Base-by-base conservation (phyloP, 306 rosid species). In the Cicer judaicum region DNA sequence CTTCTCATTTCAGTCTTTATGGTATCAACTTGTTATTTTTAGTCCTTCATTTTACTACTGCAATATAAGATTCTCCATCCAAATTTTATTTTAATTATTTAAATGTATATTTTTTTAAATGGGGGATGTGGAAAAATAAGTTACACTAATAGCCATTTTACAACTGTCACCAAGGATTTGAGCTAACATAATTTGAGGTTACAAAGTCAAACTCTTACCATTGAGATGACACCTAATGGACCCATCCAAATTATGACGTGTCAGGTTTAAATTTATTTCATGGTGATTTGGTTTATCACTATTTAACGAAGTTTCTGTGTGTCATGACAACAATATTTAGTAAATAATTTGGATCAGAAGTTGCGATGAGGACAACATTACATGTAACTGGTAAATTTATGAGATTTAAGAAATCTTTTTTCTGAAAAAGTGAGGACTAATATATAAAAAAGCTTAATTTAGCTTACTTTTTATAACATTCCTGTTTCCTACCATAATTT, bases 401-500 rank as follows among this genome's bases (percentile, higher is more conserved):
- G 12, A 39, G 60, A 59, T 47, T 44, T 15, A 48, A 46, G 42
- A 13, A 47, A 5, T 29, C 4, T 29, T 29, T 29, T 29, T 29
- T 29, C 16, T 49, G 38, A 60, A 46, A 72, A 72, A 12, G 52
- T 57, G 24, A 36, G 38, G 14, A 48, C 46, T 29, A 11, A 49
- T 64, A 14, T 21, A 5, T 62, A 48, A 53, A 38, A 48, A 49
- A 44, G 1, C 8, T 24, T 8, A 50, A 53, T 47, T 60, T 50
- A 60, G 39, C 60, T 34, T 34, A 13, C 40, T 40, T 24, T 65
- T 29, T 66, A 53, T 8, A 46, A 4, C 47, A 44, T 15, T 68
- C 59, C 24, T 36, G 29, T 54, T 77, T 56, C 50, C 80, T 36
- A 16, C 8, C 57, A 34, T 10, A 36, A 59, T 2, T 72, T 36